phyloP scores from a whole-genome alignment of 345 rosid genomes.

The Populus euphratica region DNA sequence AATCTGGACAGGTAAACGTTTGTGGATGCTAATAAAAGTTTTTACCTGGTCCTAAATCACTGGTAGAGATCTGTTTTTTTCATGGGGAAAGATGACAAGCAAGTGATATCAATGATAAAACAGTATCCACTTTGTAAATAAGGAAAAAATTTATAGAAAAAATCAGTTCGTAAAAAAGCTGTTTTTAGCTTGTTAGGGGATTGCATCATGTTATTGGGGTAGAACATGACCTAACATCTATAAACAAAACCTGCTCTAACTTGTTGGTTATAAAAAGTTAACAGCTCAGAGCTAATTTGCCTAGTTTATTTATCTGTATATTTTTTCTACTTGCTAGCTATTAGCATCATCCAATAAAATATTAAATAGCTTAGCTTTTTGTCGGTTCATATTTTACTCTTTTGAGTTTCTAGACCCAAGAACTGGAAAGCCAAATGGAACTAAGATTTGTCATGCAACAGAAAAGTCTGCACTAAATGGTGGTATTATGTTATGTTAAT shows the following conservation, averaged over 20 bases:
- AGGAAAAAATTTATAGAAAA: neutral
- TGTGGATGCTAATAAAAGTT: no score
- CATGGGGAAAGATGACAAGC: neutral
- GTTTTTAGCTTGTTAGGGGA: neutral
- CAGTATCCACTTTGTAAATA: neutral
- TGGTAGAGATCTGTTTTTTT: neutral
- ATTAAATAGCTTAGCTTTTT: neutral
- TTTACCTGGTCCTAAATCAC: neutral
- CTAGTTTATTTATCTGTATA: neutral
- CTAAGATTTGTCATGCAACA: neutral
- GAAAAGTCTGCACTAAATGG: neutral
- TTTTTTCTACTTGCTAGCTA: neutral
- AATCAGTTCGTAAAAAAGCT: neutral
- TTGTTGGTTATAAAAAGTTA: neutral
- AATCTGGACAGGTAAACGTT: no score
- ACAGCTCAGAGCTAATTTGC: neutral
- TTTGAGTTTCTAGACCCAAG: neutral
- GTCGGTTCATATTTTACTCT: neutral
- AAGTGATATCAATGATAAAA: neutral
- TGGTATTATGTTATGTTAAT: constrained; percentile 5
- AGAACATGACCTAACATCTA: neutral
- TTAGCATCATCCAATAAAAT: neutral
- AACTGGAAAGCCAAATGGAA: neutral
- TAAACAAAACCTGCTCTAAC: neutral
- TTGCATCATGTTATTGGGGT: neutral